Conservation (phyloP, 768 basidiomycete genomes). For the Arthromyces matolae region DNA sequence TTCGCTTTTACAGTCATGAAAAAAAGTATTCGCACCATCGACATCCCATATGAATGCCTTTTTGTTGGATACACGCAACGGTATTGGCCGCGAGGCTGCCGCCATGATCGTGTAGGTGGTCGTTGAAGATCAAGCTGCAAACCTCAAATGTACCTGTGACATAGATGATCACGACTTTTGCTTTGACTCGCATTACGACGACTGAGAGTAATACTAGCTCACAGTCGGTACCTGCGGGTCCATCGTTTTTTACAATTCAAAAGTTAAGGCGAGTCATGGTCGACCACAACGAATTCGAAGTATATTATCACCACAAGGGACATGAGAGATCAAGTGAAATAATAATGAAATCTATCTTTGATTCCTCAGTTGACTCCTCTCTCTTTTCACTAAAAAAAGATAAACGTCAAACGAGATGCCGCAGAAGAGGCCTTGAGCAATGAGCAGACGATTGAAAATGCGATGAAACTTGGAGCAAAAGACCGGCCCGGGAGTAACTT, state of each 20-base stretch:
- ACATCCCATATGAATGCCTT: constrained; percentile 88
- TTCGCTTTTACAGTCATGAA: not conserved
- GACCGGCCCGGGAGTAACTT: no score
- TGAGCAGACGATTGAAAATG: no score
- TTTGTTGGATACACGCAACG: constrained; percentile 71
- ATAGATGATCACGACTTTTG: not conserved
- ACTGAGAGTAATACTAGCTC: no score
- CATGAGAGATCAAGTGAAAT: not conserved
- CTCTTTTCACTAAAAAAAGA: no score
- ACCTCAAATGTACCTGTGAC: not conserved
- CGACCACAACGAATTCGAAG: not conserved
- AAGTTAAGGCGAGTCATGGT: no score
- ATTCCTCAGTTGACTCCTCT: not conserved
- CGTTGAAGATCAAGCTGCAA: not conserved
- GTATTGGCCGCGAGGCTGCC: constrained; percentile 37
- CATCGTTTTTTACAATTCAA: no score
- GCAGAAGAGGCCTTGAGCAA: no score
- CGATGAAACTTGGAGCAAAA: no score
- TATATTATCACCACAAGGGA: not conserved
- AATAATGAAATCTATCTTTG: not conserved
- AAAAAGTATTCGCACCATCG: constrained; percentile 47
- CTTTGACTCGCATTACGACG: no score
- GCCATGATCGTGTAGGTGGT: constrained; percentile 13
- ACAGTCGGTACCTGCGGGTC: no score
- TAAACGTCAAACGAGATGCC: no score